These are phyloP conservation scores for Metschnikowia lochheadii DNA, from an alignment of 805 yeast genomes.

Conservation along the genomic window DNA sequence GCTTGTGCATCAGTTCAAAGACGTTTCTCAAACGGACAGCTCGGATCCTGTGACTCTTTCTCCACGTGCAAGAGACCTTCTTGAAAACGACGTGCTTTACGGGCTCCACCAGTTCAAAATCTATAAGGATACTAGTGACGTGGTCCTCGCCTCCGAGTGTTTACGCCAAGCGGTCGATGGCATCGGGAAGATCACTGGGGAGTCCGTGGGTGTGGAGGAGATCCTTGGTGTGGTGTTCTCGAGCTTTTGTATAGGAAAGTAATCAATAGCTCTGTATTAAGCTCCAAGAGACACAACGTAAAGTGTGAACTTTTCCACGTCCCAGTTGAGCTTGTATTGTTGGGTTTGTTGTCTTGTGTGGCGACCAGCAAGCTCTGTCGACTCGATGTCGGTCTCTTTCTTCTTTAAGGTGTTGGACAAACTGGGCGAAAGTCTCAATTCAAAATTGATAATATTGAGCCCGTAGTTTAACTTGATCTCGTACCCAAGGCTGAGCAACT, in stretches of 20 bases:
- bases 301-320: conserved; percentile 38
- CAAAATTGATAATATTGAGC: conserved; percentile 41
- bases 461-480: conserved; percentile 47
- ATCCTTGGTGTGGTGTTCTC: conserved; percentile 87
- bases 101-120: conserved; percentile 65
- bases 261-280: background rate
- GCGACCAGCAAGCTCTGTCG: conserved; percentile 31
- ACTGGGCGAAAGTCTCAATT: conserved; percentile 38
- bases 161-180: conserved; percentile 74
- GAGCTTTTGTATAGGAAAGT: conserved; percentile 92
- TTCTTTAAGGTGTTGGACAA: conserved; percentile 35
- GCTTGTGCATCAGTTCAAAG: conserved; percentile 46
- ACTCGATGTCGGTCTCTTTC: conserved; percentile 24
- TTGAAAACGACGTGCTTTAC: conserved; percentile 68
- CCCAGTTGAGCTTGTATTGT: conserved; percentile 44
- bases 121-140: conserved; percentile 54
- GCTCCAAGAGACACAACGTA: conserved; percentile 25
- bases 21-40: conserved; percentile 45
- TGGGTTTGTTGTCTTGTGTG: conserved; percentile 45
- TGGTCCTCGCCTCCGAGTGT: conserved; percentile 77
- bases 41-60: conserved; percentile 72
- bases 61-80: conserved; percentile 67
- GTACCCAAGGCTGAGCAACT: conserved; percentile 21
- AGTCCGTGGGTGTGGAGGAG: conserved; percentile 84
- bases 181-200: conserved; percentile 89